Evolutionary conservation across 306 rosid genomes (phyloP), one percentile per base, ranked within the genome.

Genomic region (Cotoneaster glaucophyllus): DNA sequence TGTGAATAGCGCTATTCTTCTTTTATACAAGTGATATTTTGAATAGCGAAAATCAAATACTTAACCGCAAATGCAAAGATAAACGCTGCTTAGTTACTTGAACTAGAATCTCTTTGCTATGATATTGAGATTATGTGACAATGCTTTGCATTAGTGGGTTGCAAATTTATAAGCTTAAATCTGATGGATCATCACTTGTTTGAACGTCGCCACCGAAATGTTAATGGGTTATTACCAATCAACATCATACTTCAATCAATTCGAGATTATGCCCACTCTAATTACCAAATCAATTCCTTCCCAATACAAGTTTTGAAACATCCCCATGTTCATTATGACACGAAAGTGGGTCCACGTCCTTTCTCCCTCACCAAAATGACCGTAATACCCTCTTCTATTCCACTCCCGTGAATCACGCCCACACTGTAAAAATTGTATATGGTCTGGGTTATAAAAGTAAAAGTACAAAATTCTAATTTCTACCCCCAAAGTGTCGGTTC

Each of bases 401-500:
- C 18, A 0, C 3, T 0, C 19, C 11, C 11, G 14, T 57, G 26
- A 22, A 4, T 4, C 63, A 13, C 28, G 22, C 28, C 15, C 29
- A 22, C 17, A 21, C 28, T 57, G 29, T 26, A 61, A 5, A 26
- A 0, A 2, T 34, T 1, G 39, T 3, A 13, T 9, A 2, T 26
- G 5, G 37, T 26, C 19, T 26, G 29, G 66, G 66, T 25, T 21
- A 61, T 29, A 29, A 61, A 26, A 63, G 67, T 31, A 29, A 63
- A 63, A 63, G 10, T 5, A 17, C 37, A 31, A 59, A 59, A 64
- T 18, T 64, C 24, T 31, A 64, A 18, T 31, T 64, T 65, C 11
- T 1, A 26, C 29, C 61, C 68, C 77, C 11, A 18, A 74, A 44
- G 59, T 62, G 77, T 44, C 77, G 77, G 70, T 74, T 41, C 31